Evolutionary conservation across 192 early-diverging fungal species (phyloP).

Genomic region (Coemansia furcata): DNA sequence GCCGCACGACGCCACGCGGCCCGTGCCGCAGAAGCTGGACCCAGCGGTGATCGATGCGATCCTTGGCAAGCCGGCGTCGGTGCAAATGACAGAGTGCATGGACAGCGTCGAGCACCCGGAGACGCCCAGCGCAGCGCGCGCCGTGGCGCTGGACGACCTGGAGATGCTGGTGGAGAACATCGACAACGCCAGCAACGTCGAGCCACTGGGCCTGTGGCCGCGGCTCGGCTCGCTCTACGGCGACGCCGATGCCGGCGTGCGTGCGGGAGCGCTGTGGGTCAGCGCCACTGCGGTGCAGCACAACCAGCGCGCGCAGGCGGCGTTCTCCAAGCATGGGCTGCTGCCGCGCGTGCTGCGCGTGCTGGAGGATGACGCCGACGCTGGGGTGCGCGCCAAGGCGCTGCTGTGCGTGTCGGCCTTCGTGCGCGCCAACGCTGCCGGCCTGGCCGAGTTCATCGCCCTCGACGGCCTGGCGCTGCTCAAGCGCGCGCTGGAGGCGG

Average conservation of each 20-base stretch:
- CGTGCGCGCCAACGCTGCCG: slow-evolving; percentile 59
- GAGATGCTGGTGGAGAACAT: slow-evolving; percentile 87
- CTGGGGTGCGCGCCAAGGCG: slow-evolving; percentile 62
- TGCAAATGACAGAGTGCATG: slow-evolving; percentile 83
- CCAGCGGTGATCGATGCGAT: slow-evolving; percentile 89
- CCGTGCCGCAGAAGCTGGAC: slow-evolving; percentile 57
- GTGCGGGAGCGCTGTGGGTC: slow-evolving; percentile 82
- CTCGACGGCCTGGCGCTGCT: slow-evolving; percentile 48
- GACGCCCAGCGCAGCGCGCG: slow-evolving; percentile 61
- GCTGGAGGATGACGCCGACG: slow-evolving; percentile 38
- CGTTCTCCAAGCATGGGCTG: slow-evolving; percentile 56
- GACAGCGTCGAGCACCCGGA: slow-evolving; percentile 60
- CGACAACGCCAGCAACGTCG: slow-evolving; percentile 89
- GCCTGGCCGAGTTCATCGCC: slow-evolving; percentile 58
- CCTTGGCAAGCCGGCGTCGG: slow-evolving; percentile 87
- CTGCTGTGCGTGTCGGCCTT: slow-evolving; percentile 69
- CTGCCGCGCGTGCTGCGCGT: slow-evolving; percentile 51
- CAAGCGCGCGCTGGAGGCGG: slow-evolving; percentile 41
- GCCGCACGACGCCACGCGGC: slow-evolving; percentile 31
- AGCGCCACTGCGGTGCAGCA: slow-evolving; percentile 93
- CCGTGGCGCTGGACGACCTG: slow-evolving; percentile 87
- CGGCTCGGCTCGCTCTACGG: slow-evolving; percentile 57
- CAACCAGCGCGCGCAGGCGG: slow-evolving; percentile 80
- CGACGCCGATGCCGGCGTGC: slow-evolving; percentile 56
- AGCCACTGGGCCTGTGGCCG: slow-evolving; percentile 87